Evolutionary conservation across 129 eudicot genomes (phyloP), one percentile per base, ranked within the genome.

Genomic region (Centaurea solstitialis): DNA sequence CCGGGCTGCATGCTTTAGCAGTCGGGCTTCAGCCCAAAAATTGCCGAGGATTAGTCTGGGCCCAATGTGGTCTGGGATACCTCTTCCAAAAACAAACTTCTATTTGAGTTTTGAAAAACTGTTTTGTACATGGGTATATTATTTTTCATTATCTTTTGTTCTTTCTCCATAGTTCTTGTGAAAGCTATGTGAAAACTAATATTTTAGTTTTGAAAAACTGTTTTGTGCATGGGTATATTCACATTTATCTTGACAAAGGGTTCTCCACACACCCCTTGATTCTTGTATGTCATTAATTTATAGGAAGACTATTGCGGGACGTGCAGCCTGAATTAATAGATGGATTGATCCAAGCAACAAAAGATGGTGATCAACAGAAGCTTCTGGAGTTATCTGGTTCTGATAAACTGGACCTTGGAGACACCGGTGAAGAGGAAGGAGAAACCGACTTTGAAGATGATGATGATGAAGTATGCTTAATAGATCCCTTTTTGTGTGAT

Each of bases 281-380:
- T 47, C 61, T 47, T 47, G 61, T 47, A 47, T 13, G 61, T 18
- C 61, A 47, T 47, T 47, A n/a, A 47, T 40, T 81, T 77, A n/a
- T 82, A 95, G 99, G 98, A 67, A 91, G 84, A 86, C 72, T 95
- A 77, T 82, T 95, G 23, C 86, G 99, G 39, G 97, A 89, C 12
- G 98, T 85, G 72, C 81, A 93, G 68, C 94, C 92, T 67, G 94
- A 93, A 68, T 78, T 93, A 84, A 90, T 93, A 85, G 97, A 85
- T 33, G 87, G 89, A 53, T 81, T 93, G 79, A 93, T 93, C 72
- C 83, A 73, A 68, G 97, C 97, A 69, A 88, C 90, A 59, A 87
- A 91, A 86, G 97, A 92, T 66, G 92, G 97, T 24, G 98, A 95
- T 83, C 82, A 72, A 39, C 80, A 83, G 53, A 91, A 79, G 79